These are phyloP conservation scores for Phytophthora meadii DNA, from an alignment of 352 stramenopile genomes.

Conservation along the genomic window DNA sequence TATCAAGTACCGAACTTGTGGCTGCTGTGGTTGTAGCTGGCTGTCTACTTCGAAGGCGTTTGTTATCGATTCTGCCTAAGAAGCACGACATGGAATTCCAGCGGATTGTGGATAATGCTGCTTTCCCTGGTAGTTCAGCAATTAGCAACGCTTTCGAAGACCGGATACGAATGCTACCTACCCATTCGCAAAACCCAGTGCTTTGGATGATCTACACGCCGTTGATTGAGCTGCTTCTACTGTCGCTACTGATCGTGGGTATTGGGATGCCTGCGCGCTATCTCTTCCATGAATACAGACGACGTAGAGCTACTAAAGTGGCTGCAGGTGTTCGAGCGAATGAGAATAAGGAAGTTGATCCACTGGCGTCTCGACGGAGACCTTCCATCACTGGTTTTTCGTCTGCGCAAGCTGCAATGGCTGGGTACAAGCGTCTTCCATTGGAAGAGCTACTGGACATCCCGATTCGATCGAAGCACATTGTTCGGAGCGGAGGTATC, in stretches of 20 bases:
- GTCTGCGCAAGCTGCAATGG: constrained; percentile 16
- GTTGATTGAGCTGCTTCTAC: constrained; percentile 31
- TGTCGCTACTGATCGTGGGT: constrained; percentile 23
- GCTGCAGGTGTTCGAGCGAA: constrained; percentile 4
- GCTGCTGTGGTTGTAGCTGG: constrained; percentile 19
- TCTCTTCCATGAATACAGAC: constrained; percentile 14
- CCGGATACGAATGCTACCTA: constrained; percentile 19
- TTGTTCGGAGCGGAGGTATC: constrained; percentile 42
- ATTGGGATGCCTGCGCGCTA: constrained; percentile 29
- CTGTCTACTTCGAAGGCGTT: constrained; percentile 22
- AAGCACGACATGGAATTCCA: constrained; percentile 48
- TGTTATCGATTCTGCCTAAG: constrained; percentile 30
- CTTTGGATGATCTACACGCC: constrained; percentile 51
- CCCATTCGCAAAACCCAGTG: constrained; percentile 27
- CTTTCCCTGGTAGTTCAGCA: constrained; percentile 32
- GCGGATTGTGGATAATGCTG: constrained; percentile 31
- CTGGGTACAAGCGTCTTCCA: constrained; percentile 50
- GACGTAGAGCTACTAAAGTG: constrained; percentile 1
- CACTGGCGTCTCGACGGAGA: neutral
- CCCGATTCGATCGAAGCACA: constrained; percentile 49
- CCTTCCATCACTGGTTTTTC: constrained; percentile 23
- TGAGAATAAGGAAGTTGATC: neutral
- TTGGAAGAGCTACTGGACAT: constrained; percentile 58
- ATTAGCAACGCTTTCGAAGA: constrained; percentile 52
- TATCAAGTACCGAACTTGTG: constrained; percentile 47